Percentiles rank a stretch among this genome's conserved stretches.
Evolutionary conservation across 208 protist genomes (phyloP).

Genomic region (Trypanosoma congolense): DNA sequence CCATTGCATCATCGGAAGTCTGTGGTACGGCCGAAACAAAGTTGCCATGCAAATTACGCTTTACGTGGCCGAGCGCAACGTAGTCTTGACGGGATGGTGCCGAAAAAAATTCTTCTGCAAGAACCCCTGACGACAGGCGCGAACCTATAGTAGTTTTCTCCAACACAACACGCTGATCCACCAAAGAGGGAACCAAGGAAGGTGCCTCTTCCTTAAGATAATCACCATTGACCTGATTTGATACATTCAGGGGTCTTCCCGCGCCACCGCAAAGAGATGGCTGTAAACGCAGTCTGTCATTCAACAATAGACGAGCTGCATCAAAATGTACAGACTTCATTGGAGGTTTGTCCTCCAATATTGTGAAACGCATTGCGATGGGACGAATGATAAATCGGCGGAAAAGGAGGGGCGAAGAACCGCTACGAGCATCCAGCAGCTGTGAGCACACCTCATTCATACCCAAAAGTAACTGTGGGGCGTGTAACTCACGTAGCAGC

Average conservation of each 20-base stretch:
- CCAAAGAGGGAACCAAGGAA: conserved; percentile 13
- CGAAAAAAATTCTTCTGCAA: conserved; percentile 67
- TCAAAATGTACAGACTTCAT: conserved; percentile 66
- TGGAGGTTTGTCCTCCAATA: conserved; percentile 73
- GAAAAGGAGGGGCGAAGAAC: conserved; percentile 55
- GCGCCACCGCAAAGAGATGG: not conserved
- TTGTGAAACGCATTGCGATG: conserved; percentile 48
- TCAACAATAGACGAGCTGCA: conserved; percentile 54
- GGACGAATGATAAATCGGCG: conserved; percentile 70
- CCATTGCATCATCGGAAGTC: conserved; percentile 33
- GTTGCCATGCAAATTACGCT: conserved; percentile 42
- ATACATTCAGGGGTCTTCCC: not conserved
- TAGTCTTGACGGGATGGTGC: conserved; percentile 52
- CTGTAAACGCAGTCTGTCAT: conserved; percentile 45
- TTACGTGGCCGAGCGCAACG: conserved; percentile 58
- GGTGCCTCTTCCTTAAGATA: not conserved
- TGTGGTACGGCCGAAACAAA: conserved; percentile 47
- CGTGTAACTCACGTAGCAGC: conserved; percentile 54
- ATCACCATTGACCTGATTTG: not conserved
- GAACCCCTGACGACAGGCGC: conserved; percentile 45
- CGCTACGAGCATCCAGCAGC: conserved; percentile 64
- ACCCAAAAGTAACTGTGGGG: conserved; percentile 64
- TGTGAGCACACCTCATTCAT: conserved; percentile 39
- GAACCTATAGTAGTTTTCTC: conserved; percentile 56
- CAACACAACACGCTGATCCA: conserved; percentile 33